phyloP scores from a whole-genome alignment of 2,329 filamentous ascomycete genomes.

The Tolypocladium cylindrosporum region DNA sequence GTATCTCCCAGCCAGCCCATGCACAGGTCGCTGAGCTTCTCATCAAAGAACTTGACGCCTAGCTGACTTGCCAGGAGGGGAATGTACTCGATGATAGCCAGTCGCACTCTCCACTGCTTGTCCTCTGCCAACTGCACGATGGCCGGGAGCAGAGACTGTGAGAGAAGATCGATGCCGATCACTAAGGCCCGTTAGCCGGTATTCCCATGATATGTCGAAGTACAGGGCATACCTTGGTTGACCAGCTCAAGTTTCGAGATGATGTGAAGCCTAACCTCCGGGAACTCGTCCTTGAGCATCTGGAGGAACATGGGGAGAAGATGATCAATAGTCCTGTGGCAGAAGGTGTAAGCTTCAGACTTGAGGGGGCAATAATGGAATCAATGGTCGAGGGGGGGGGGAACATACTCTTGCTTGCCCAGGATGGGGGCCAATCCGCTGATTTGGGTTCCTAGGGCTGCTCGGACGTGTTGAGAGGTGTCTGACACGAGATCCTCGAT shows the following conservation, averaged over 20 bases:
- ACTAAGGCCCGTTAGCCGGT: constrained; percentile 42
- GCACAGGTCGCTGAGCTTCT: constrained; percentile 89
- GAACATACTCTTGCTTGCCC: constrained; percentile 94
- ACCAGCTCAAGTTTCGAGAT: constrained; percentile 99
- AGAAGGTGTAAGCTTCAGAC: neutral
- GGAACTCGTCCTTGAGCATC: constrained; percentile 99
- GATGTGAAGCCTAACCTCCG: constrained; percentile 94
- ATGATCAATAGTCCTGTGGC: constrained; percentile 79
- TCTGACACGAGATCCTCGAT: constrained; percentile 95
- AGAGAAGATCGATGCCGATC: constrained; percentile 94
- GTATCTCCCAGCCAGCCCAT: constrained; percentile 99
- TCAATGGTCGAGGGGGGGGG: constrained; percentile 6
- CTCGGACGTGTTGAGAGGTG: constrained; percentile 91
- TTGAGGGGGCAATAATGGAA: too few species aligned
- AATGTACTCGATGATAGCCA: constrained; percentile 99
- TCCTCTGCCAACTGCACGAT: constrained; percentile 97
- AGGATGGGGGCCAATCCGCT: constrained; percentile 93
- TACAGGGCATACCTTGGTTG: constrained; percentile 63
- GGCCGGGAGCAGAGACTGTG: constrained; percentile 89
- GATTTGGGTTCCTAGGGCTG: constrained; percentile 91
- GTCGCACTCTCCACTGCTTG: constrained; percentile 96
- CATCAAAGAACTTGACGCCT: constrained; percentile 95
- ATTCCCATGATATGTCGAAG: neutral
- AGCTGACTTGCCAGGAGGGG: constrained; percentile 91
- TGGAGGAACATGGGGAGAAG: constrained; percentile 97